Percentiles rank a stretch among this genome's conserved stretches.
These are phyloP conservation scores for Skeletonema potamos DNA, from an alignment of 108 stramenopile genomes.

Conservation along the genomic window DNA sequence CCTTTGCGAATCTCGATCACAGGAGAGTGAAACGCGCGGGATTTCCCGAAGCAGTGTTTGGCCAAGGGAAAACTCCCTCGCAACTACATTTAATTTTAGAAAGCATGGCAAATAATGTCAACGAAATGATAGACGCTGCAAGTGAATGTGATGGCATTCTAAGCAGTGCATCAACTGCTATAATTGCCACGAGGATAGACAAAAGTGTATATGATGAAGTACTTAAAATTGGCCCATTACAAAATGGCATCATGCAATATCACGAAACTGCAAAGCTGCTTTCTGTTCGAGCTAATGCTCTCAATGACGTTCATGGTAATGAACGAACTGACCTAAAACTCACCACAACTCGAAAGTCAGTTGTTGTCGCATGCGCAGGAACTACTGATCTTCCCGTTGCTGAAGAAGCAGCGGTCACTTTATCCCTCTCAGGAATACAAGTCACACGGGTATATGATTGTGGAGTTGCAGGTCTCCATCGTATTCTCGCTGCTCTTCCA, in stretches of 20 bases:
- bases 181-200: slow-evolving; percentile 72
- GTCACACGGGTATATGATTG: slow-evolving; percentile 88
- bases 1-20: slow-evolving; percentile 87
- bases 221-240: slow-evolving; percentile 40
- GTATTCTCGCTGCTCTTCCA: slow-evolving; percentile 79
- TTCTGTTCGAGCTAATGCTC: slow-evolving; percentile 60
- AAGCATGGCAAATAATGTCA: slow-evolving; percentile 79
- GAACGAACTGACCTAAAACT: background rate
- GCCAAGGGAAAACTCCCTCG: slow-evolving; percentile 71
- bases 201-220: slow-evolving; percentile 26
- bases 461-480: slow-evolving; percentile 95
- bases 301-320: slow-evolving; percentile 14
- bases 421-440: slow-evolving; percentile 65
- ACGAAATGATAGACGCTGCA: slow-evolving; percentile 36
- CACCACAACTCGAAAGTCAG: slow-evolving; percentile 12
- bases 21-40: slow-evolving; percentile 66
- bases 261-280: slow-evolving; percentile 67
- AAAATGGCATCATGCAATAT: slow-evolving; percentile 65
- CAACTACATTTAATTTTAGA: slow-evolving; percentile 82
- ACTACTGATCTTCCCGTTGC: slow-evolving; percentile 90
- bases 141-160: slow-evolving; percentile 8
- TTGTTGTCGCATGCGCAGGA: slow-evolving; percentile 88
- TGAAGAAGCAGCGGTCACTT: slow-evolving; percentile 85
- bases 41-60: slow-evolving; percentile 88
- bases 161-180: slow-evolving; percentile 36